Evolutionary conservation across 352 stramenopile genomes (phyloP).

Genomic region (Globisporangium acanthophoron): DNA sequence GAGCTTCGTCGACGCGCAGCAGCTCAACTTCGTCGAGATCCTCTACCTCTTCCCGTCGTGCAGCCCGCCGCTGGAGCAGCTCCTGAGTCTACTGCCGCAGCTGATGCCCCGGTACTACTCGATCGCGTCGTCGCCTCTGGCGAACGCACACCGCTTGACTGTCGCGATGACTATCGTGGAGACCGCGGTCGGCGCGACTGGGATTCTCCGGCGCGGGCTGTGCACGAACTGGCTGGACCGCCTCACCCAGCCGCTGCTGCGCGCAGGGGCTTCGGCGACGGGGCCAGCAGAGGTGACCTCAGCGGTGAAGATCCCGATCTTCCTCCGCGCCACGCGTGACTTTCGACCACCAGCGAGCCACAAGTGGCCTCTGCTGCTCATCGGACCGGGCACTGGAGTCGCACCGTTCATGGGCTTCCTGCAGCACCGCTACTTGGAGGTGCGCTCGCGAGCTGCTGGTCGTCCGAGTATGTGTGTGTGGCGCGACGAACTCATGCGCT

Average conservation of each 20-base stretch:
- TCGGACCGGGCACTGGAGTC: conserved; percentile 95
- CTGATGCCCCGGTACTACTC: conserved; percentile 95
- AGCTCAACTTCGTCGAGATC: conserved; percentile 88
- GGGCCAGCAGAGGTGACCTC: neutral
- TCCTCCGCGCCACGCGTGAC: conserved; percentile 85
- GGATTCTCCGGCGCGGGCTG: conserved; percentile 39
- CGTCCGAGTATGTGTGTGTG: neutral
- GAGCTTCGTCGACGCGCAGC: conserved; percentile 83
- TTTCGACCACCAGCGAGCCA: conserved; percentile 86
- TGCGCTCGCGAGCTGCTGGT: neutral
- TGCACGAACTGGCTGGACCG: conserved; percentile 63
- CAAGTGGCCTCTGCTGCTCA: conserved; percentile 89
- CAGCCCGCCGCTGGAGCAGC: conserved; percentile 75
- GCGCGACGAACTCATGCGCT: neutral
- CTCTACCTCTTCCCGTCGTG: conserved; percentile 92
- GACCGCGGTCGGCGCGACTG: conserved; percentile 46
- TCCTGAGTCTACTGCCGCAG: conserved; percentile 83
- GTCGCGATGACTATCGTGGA: conserved; percentile 93
- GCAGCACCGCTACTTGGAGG: conserved; percentile 70
- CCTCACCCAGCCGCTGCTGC: conserved; percentile 40
- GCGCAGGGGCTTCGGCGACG: neutral
- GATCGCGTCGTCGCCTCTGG: conserved; percentile 90
- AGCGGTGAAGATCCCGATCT: conserved; percentile 69
- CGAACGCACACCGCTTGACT: conserved; percentile 48
- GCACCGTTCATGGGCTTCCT: conserved; percentile 96